A percentile compares a stretch with the other conserved stretches of the same genome.
These are phyloP conservation scores for Pontederia paniculata DNA, from an alignment of 176 grass and related monocot species.

Conservation along the genomic window DNA sequence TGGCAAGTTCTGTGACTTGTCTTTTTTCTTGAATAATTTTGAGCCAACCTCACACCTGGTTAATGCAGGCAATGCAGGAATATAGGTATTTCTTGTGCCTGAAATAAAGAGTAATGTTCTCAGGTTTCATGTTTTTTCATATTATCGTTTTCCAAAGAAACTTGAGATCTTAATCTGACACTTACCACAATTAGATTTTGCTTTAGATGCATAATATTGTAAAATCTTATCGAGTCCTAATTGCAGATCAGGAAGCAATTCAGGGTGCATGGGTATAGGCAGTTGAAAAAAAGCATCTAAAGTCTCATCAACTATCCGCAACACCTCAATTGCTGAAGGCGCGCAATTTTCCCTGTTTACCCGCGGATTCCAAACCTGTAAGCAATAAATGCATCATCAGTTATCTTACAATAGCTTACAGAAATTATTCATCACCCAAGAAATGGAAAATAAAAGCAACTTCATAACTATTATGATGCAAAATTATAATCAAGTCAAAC, in stretches of 20 bases:
- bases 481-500: neutral
- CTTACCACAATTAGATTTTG: slow-evolving; percentile 94
- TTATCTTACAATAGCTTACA: too few species aligned
- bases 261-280: slow-evolving; percentile 88
- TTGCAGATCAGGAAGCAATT: slow-evolving; percentile 71
- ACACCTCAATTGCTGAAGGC: slow-evolving; percentile 78
- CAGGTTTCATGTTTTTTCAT: neutral
- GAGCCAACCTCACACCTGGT: slow-evolving; percentile 93
- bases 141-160: neutral
- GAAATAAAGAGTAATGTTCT: slow-evolving; percentile 6
- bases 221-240: slow-evolving; percentile 71
- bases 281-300: slow-evolving; percentile 90
- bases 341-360: slow-evolving; percentile 86
- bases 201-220: slow-evolving; percentile 79
- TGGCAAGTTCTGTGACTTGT: slow-evolving; percentile 60
- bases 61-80: slow-evolving; percentile 64
- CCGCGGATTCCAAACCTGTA: slow-evolving; percentile 81
- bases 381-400: neutral
- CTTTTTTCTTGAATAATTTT: slow-evolving; percentile 82
- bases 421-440: neutral
- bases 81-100: slow-evolving; percentile 71
- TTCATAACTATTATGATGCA: slow-evolving; percentile 18
- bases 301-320: slow-evolving; percentile 81
- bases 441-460: slow-evolving; percentile 5
- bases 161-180: neutral